These are phyloP conservation scores for Theobroma cacao DNA, from an alignment of 345 rosid species.

Conservation along the genomic window DNA sequence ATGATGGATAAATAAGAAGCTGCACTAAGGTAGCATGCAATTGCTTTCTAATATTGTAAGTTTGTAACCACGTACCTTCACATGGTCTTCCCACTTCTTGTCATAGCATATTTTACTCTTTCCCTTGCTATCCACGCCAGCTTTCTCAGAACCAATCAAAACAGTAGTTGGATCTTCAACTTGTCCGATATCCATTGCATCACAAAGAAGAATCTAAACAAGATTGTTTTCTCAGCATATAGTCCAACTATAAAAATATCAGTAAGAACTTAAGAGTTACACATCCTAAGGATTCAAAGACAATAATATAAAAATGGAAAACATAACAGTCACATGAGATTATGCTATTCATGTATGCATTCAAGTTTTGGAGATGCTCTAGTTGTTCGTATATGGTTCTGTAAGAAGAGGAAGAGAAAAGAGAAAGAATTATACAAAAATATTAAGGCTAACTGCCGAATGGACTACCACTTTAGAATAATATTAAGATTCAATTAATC, in stretches of 20 bases:
- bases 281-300: background rate
- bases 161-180: conserved; percentile 17
- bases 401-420: too few species aligned
- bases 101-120: conserved; percentile 30
- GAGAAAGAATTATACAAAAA: too few species aligned
- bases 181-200: conserved; percentile 29
- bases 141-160: conserved; percentile 19
- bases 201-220: conserved; percentile 26
- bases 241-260: background rate
- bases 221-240: conserved; percentile 4
- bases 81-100: conserved; percentile 14
- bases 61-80: conserved; percentile 19
- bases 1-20: conserved; percentile 1
- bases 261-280: background rate
- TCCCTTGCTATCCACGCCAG: conserved; percentile 30
- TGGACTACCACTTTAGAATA: background rate
- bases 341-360: background rate
- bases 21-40: background rate
- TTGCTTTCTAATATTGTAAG: background rate
- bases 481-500: background rate
- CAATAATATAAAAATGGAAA: background rate
- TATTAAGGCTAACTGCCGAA: background rate
- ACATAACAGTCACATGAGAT: background rate
- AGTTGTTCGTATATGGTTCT: background rate
- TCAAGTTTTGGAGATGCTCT: background rate